Percentiles rank a stretch among this genome's conserved stretches.
These are phyloP conservation scores for Diphasiastrum complanatum DNA, from an alignment of 83 land plant species.

Conservation along the genomic window DNA sequence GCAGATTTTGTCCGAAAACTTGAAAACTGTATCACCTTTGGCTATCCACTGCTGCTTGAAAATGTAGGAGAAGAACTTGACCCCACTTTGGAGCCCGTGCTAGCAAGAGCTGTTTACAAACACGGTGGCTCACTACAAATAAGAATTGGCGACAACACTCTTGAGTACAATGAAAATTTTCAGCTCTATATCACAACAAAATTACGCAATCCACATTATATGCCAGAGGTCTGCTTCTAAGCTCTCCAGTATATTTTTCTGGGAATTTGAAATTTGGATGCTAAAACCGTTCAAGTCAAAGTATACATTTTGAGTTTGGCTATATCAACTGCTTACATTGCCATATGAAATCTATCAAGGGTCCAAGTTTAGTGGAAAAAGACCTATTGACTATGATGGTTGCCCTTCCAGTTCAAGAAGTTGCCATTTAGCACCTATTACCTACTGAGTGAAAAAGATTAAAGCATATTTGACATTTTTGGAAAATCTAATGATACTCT, in stretches of 20 bases:
- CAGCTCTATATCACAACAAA: constrained; percentile 39
- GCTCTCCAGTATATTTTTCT: constrained; percentile 6
- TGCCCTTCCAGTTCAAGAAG: too few relatives aligned
- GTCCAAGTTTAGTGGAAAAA: too few relatives aligned
- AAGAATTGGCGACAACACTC: constrained; percentile 32
- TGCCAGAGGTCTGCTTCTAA: constrained; percentile 32
- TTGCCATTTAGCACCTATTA: too few relatives aligned
- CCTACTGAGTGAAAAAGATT: too few relatives aligned
- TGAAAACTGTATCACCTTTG: constrained; percentile 12
- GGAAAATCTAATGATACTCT: too few relatives aligned
- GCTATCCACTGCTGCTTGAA: constrained; percentile 10
- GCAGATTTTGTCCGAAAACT: constrained; percentile 16
- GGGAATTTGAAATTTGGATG: too few relatives aligned
- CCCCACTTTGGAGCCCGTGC: constrained; percentile 13
- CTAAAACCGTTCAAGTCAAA: too few relatives aligned
- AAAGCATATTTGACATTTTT: too few relatives aligned
- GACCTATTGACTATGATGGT: too few relatives aligned
- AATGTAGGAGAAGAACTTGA: constrained; percentile 16
- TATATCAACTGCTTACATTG: background rate
- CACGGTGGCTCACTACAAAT: constrained; percentile 22
- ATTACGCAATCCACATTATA: constrained; percentile 38
- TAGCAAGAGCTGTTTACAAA: constrained; percentile 5
- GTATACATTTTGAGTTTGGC: background rate
- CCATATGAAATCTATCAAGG: too few relatives aligned
- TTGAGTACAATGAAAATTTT: constrained; percentile 36